phyloP scores from a whole-genome alignment of 768 basidiomycete species.

The Podaxis sp. region DNA sequence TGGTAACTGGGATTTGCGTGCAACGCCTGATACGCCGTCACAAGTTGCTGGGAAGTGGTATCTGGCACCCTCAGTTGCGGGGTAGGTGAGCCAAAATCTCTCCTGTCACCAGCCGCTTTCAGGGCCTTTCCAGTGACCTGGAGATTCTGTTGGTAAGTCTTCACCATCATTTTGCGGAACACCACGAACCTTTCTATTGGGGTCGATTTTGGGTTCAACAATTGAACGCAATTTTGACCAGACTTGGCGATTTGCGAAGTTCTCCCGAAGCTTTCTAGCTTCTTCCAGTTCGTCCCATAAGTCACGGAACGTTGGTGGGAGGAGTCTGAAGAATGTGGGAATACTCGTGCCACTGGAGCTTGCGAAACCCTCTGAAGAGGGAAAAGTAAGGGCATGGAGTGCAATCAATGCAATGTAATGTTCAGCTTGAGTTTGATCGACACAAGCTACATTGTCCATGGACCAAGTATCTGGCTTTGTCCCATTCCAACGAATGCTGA shows the following conservation, averaged over 20 bases:
- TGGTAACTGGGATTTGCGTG: slow-evolving; percentile 67
- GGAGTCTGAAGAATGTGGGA: slow-evolving; percentile 65
- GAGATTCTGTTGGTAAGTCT: not conserved
- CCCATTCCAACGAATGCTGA: slow-evolving; percentile 72
- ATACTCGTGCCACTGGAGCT: slow-evolving; percentile 39
- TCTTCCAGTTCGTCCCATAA: slow-evolving; percentile 89
- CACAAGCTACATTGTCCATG: slow-evolving; percentile 86
- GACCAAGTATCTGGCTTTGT: slow-evolving; percentile 58
- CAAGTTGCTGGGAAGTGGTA: slow-evolving; percentile 6
- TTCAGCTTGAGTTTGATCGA: slow-evolving; percentile 74
- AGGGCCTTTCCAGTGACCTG: slow-evolving; percentile 1
- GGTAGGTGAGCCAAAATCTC: not conserved
- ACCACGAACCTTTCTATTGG: slow-evolving; percentile 34
- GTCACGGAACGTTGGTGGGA: slow-evolving; percentile 83
- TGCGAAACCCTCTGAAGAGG: slow-evolving; percentile 59
- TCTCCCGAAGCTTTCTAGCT: slow-evolving; percentile 54
- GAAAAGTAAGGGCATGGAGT: slow-evolving; percentile 73
- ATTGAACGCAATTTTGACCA: slow-evolving; percentile 71
- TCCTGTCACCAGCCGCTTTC: not conserved
- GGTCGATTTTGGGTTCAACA: slow-evolving; percentile 54
- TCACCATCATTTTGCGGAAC: not conserved
- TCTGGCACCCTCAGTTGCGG: not conserved
- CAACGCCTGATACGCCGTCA: slow-evolving; percentile 48
- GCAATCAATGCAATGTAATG: slow-evolving; percentile 88
- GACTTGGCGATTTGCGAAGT: slow-evolving; percentile 56